Evolutionary conservation across 2,329 filamentous ascomycete genomes (phyloP).

Genomic region (Pseudogymnoascus sp.): DNA sequence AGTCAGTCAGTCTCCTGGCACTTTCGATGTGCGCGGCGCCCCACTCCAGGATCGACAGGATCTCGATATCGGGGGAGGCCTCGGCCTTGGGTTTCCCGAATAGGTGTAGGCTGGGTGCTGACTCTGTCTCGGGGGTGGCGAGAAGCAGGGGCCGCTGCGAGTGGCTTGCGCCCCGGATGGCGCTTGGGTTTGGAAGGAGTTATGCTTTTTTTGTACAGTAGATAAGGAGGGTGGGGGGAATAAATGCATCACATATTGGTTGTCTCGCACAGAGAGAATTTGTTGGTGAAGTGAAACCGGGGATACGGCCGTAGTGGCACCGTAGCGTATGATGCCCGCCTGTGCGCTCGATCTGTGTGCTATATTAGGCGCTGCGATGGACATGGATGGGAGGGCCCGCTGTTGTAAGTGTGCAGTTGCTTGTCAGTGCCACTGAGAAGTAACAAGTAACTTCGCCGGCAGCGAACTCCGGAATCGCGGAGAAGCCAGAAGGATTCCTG

Average conservation of each 20-base stretch:
- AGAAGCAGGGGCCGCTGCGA: not conserved
- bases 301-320: not conserved
- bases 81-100: not conserved
- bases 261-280: not conserved
- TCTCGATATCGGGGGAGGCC: not conserved
- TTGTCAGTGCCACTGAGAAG: not conserved
- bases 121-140: not conserved
- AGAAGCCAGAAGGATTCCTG: not conserved
- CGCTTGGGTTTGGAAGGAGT: not conserved
- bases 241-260: conserved; percentile 2
- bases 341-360: not conserved
- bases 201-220: not conserved
- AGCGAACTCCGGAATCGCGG: not conserved
- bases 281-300: not conserved
- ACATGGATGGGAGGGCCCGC: conserved; percentile 1
- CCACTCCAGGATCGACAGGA: conserved; percentile 1
- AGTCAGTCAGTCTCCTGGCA: not conserved
- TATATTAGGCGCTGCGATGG: not conserved
- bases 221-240: not conserved
- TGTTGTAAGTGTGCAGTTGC: not conserved
- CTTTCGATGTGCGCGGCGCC: not conserved
- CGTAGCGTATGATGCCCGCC: not conserved
- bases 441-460: not conserved
- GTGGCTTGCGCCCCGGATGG: conserved; percentile 2
- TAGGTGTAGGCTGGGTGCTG: not conserved